Conservation (phyloP, 768 basidiomycete species). For the Clitopilus passeckerianus region DNA sequence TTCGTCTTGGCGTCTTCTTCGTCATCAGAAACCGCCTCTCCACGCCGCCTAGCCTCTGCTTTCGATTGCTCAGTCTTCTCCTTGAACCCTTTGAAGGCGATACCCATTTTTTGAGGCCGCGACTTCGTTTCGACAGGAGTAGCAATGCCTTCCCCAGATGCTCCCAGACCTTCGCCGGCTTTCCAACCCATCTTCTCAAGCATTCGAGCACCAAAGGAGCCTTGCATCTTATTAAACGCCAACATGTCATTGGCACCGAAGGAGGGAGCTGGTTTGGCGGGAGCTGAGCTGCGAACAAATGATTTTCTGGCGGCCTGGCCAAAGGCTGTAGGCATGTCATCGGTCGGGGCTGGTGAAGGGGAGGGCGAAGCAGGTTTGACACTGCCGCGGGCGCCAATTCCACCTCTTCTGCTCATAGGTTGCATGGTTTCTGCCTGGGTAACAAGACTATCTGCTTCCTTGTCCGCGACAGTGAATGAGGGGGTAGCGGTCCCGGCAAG, state of each 20-base stretch:
- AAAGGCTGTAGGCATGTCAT: slow-evolving; percentile 37
- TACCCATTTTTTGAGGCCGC: slow-evolving; percentile 82
- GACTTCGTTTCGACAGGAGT: slow-evolving; percentile 82
- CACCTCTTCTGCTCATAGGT: slow-evolving; percentile 16
- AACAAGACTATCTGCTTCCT: background rate
- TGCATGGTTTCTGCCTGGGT: background rate
- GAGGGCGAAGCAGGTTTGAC: slow-evolving; percentile 10
- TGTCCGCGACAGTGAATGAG: background rate
- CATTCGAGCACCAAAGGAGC: slow-evolving; percentile 83
- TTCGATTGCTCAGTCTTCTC: slow-evolving; percentile 87
- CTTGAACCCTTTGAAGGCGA: slow-evolving; percentile 82
- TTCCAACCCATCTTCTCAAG: slow-evolving; percentile 96
- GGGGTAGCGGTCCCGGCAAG: background rate
- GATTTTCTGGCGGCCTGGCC: slow-evolving; percentile 25
- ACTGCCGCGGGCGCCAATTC: slow-evolving; percentile 21
- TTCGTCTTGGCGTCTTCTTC: slow-evolving; percentile 47
- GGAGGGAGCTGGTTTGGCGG: slow-evolving; percentile 42
- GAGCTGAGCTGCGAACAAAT: slow-evolving; percentile 48
- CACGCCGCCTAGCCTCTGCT: slow-evolving; percentile 69
- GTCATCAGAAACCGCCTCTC: slow-evolving; percentile 72
- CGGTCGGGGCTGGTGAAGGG: slow-evolving; percentile 9
- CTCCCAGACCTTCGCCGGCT: slow-evolving; percentile 74
- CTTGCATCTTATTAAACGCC: slow-evolving; percentile 80
- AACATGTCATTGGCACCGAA: slow-evolving; percentile 62
- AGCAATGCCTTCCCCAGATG: slow-evolving; percentile 76